phyloP scores from a whole-genome alignment of 1,284 basidiomycete species.

The Tremellales sp. region DNA sequence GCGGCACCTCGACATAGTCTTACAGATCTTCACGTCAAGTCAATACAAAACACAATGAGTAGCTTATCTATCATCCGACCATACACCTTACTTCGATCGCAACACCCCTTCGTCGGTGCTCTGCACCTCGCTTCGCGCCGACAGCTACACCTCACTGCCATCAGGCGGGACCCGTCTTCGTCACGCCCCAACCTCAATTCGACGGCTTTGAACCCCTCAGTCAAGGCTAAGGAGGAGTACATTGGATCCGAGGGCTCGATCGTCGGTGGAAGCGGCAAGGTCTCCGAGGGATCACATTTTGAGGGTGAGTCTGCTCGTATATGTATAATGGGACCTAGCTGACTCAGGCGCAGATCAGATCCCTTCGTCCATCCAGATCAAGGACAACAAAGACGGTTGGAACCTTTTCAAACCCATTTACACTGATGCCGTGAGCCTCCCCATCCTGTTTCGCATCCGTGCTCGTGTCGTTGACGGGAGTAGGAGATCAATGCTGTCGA shows the following conservation, averaged over 20 bases:
- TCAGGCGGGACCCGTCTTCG: not conserved
- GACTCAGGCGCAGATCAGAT: constrained; percentile 1
- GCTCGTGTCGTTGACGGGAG: not conserved
- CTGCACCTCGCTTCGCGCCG: too few species aligned
- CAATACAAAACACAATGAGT: too few species aligned
- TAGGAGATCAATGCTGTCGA: constrained; percentile 51
- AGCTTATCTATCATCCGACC: too few species aligned
- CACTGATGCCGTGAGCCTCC: constrained; percentile 33
- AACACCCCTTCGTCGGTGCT: too few species aligned
- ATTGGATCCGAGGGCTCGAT: constrained; percentile 5
- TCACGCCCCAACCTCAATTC: not conserved
- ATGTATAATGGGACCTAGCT: not conserved
- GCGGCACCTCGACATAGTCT: too few species aligned
- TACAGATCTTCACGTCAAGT: too few species aligned
- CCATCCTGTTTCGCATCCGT: not conserved
- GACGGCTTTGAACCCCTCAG: constrained; percentile 18
- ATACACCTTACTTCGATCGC: too few species aligned
- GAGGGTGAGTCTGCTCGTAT: constrained; percentile 23
- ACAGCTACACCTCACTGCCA: too few species aligned
- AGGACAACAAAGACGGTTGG: constrained; percentile 18
- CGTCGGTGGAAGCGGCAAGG: constrained; percentile 26
- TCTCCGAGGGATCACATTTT: constrained; percentile 38
- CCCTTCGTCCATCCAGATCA: not conserved
- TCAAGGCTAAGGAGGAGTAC: constrained; percentile 19
- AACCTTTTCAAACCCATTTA: constrained; percentile 48